Base-by-base conservation (phyloP, 208 protist species). In the Trypanosoma scelopori region DNA sequence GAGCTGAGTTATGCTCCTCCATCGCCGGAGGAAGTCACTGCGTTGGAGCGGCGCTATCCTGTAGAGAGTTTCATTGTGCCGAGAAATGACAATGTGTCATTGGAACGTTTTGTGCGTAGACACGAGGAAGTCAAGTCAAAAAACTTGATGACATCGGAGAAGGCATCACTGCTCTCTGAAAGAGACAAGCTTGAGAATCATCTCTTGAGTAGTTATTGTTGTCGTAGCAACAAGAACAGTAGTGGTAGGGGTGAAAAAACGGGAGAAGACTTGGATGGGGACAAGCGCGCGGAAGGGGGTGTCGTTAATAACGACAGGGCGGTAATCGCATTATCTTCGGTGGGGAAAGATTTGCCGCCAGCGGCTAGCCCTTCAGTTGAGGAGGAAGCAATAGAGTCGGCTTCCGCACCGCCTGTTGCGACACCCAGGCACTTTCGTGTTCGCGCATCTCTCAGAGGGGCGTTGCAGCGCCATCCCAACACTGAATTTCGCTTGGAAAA, bases 1-100 rank as follows among this genome's bases (percentile, higher is more conserved):
- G 68, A 76, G 23, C 68, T 96, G n/a, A 93, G 91, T 70, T 96
- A 96, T 55, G 79, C 81, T 25, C 91, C 91, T 42, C 88, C 91
- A 25, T 50, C 76, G 18, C 65, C 72, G 9, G 82, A 89, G 20
- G 74, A 81, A 1, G 82, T 94, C 16, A 56, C 79, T 47, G 72
- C 69, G 23, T 71, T 94, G 6, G 79, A 94, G 62, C 58, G 65
- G 39, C 69, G 71, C 27, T 94, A 96, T 71, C 91, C 87, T 13
- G 64, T 94, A 1, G 85, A 94, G 65, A 68, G 81, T 22, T 92
- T 93, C 65, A 74, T 96, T 37, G 62, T 93, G 15, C 91, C 91
- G 3, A 49, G 85, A 35, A 69, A 93, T 50, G 82, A 96, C 74
- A 80, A 79, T 53, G 59, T 87, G 22, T 89, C 84, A 15, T 60